These are phyloP conservation scores for Penicillium sp. DNA, from an alignment of 2,329 filamentous ascomycete genomes.

Conservation along the genomic window DNA sequence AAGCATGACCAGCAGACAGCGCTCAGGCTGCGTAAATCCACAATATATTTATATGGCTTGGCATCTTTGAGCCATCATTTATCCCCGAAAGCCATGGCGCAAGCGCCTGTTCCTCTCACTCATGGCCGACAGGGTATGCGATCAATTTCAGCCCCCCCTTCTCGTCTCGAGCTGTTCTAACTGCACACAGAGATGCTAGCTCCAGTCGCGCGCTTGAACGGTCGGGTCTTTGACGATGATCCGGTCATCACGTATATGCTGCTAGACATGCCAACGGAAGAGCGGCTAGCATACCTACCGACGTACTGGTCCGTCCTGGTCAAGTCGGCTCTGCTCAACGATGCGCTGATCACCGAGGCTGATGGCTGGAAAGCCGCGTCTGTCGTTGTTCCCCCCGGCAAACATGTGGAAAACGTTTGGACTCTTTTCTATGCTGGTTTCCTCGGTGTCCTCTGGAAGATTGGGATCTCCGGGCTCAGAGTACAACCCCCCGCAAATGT, in stretches of 20 bases:
- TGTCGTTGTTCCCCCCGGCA: conserved; percentile 25
- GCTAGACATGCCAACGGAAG: conserved; percentile 22
- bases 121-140: conserved; percentile 21
- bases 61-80: neutral
- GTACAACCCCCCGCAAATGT: conserved; percentile 6
- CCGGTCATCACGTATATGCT: conserved; percentile 31
- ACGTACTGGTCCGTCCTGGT: conserved; percentile 26
- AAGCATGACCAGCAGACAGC: conserved; percentile 9
- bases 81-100: conserved; percentile 12
- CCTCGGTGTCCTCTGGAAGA: conserved; percentile 24
- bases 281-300: conserved; percentile 26
- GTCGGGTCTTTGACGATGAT: conserved; percentile 27
- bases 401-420: conserved; percentile 24
- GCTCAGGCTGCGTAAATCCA: conserved; percentile 6
- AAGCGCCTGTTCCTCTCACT: conserved; percentile 13
- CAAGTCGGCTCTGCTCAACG: conserved; percentile 28
- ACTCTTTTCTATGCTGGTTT: conserved; percentile 27
- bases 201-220: conserved; percentile 24
- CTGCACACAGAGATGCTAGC: conserved; percentile 15
- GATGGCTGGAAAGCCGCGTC: conserved; percentile 30
- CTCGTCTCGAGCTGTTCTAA: neutral
- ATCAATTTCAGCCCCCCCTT: neutral
- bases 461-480: conserved; percentile 26
- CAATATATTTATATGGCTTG: conserved; percentile 6
- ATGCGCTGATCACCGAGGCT: conserved; percentile 29